Evolutionary conservation across 2,329 filamentous ascomycete species (phyloP).

Genomic region (Cercospora sp.): DNA sequence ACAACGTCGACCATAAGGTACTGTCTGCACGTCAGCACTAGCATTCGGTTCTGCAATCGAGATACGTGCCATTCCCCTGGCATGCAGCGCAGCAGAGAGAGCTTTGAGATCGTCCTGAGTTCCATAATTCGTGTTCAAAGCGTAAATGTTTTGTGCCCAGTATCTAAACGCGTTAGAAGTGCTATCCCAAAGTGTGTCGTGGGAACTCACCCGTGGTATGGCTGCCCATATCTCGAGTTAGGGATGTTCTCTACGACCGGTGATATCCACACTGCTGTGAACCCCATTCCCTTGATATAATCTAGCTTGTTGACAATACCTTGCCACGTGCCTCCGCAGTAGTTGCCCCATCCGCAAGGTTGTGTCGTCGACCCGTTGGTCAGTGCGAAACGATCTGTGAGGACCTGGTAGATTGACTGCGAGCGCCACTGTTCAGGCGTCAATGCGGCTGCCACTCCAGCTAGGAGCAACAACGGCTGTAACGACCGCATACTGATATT

Average conservation of each 20-base stretch:
- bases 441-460: slow-evolving; percentile 17
- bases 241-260: slow-evolving; percentile 46
- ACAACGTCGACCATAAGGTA: slow-evolving; percentile 53
- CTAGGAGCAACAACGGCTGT: slow-evolving; percentile 11
- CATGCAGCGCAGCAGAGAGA: slow-evolving; percentile 47
- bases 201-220: slow-evolving; percentile 43
- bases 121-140: slow-evolving; percentile 50
- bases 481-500: slow-evolving; percentile 7
- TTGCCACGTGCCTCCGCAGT: slow-evolving; percentile 53
- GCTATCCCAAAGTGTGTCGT: background rate
- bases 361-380: slow-evolving; percentile 48
- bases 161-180: slow-evolving; percentile 14
- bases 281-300: slow-evolving; percentile 53
- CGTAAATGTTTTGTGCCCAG: slow-evolving; percentile 25
- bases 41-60: background rate
- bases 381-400: slow-evolving; percentile 59
- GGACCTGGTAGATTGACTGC: slow-evolving; percentile 59
- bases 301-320: slow-evolving; percentile 49
- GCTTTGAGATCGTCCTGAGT: slow-evolving; percentile 46
- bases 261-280: slow-evolving; percentile 45
- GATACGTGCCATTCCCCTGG: slow-evolving; percentile 43
- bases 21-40: background rate
- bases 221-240: slow-evolving; percentile 41
- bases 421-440: slow-evolving; percentile 42
- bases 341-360: slow-evolving; percentile 44